These are phyloP conservation scores for Fusarium coicis DNA, from an alignment of 2,329 filamentous ascomycete species.

Conservation along the genomic window DNA sequence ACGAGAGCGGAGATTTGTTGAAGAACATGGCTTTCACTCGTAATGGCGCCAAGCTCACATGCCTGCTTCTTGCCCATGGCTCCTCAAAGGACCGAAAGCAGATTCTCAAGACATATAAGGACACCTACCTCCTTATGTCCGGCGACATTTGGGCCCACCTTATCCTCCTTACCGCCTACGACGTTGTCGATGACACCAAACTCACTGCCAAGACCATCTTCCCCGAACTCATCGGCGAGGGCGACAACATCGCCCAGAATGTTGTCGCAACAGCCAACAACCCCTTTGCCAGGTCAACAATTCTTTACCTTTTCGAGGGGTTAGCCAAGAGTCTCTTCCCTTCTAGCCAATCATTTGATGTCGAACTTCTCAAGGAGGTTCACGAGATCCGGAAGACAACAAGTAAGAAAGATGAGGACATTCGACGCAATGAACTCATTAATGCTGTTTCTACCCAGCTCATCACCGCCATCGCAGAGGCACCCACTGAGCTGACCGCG, in stretches of 20 bases:
- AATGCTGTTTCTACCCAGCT: constrained; percentile 79
- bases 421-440: constrained; percentile 80
- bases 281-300: constrained; percentile 70
- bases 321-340: constrained; percentile 71
- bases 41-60: constrained; percentile 84
- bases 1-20: constrained; percentile 88
- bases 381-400: constrained; percentile 83
- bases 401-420: constrained; percentile 89
- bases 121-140: constrained; percentile 86
- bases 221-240: constrained; percentile 83
- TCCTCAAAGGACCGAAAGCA: constrained; percentile 92
- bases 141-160: constrained; percentile 81
- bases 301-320: constrained; percentile 85
- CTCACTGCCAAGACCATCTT: constrained; percentile 87
- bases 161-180: constrained; percentile 85
- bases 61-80: constrained; percentile 83
- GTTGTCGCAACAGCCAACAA: constrained; percentile 73
- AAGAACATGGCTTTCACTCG: constrained; percentile 98
- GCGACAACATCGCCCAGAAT: constrained; percentile 71
- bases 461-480: constrained; percentile 76
- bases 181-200: constrained; percentile 94
- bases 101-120: constrained; percentile 89
- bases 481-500: constrained; percentile 74
- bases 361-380: constrained; percentile 79
- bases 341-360: constrained; percentile 69